Evolutionary conservation across 805 yeast species (phyloP), one percentile per base, ranked within the genome.

Genomic region (Suhomyces prunicola): DNA sequence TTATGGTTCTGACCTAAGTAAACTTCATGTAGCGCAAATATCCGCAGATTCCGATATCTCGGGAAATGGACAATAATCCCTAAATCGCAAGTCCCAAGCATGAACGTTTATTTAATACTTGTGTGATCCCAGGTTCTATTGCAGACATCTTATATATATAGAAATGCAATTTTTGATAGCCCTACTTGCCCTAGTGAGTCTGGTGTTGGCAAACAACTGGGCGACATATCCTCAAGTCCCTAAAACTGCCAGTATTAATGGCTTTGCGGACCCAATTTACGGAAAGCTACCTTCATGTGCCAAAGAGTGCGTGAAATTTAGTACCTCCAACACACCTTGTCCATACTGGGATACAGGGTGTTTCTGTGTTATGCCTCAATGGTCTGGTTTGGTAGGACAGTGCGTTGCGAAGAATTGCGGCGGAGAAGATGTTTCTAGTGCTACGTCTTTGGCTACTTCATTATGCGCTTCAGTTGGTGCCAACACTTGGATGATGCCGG

Each of bases 301-400:
- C 33, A 53, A 62, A 46, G 56, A 64, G 4, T 78, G 82, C 63
- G 79, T 73, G 15, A 61, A 71, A 47, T 56, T 61, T 39, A 60
- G 67, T 26, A 68, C 73, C 10, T 63, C 67, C 35, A 75, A 71
- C 50, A 78, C 82, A 5, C 81, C 81, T 22, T 78, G 82, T 57
- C 82, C 82, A 46, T 76, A 77, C 62, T 77, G 81, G 81, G 82
- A 77, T 57, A 74, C 81, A 27, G 82, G 82, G 7, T 77, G 82
- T 55, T 68, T 77, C 47, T 77, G 81, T 60, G 77, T 76, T 29
- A 75, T 77, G 78, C 76, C 79, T 13, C 74, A 70, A 55, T 77
- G 77, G 76, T 67, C 73, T 36, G 78, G 78, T 6, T 52, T 58
- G 50, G 80, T 77, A 9, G 81, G 71, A 23, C 67, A 68, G 39